A percentile compares a stretch with the other conserved stretches of the same genome.
These are phyloP conservation scores for Kodamaea sp. DNA, from an alignment of 1,139 yeast species.

Conservation along the genomic window DNA sequence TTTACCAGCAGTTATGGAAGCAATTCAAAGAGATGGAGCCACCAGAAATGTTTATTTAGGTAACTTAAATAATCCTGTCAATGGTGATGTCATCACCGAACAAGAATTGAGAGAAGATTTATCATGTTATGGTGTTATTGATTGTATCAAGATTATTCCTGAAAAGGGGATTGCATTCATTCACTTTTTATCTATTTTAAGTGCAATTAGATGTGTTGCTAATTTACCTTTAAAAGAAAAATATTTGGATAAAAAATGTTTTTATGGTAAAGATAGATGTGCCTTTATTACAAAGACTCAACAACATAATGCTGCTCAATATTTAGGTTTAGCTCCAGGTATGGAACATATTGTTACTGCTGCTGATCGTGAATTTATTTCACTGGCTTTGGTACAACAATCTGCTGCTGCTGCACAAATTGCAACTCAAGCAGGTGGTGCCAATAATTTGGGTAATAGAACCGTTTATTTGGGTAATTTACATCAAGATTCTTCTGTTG, in stretches of 20 bases:
- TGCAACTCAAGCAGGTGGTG: constrained; percentile 73
- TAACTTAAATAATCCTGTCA: constrained; percentile 50
- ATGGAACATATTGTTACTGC: constrained; percentile 80
- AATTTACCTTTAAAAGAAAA: constrained; percentile 52
- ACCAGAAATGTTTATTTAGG: constrained; percentile 89
- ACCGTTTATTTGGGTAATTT: constrained; percentile 88
- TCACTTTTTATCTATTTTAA: constrained; percentile 54
- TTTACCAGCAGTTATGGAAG: constrained; percentile 63
- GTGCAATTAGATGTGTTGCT: constrained; percentile 59
- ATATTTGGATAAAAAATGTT: constrained; percentile 54
- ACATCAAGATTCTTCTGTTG: constrained; percentile 80
- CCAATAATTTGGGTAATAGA: constrained; percentile 81
- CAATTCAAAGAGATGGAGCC: constrained; percentile 83
- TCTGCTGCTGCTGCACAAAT: constrained; percentile 70
- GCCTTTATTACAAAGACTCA: constrained; percentile 87
- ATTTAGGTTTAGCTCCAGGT: constrained; percentile 86
- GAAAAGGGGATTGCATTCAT: constrained; percentile 61
- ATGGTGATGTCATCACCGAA: constrained; percentile 52
- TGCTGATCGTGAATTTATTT: constrained; percentile 67
- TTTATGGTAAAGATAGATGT: constrained; percentile 63
- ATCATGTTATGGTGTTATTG: constrained; percentile 51
- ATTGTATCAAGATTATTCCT: constrained; percentile 53
- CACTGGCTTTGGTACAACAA: constrained; percentile 61
- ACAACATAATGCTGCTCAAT: constrained; percentile 96
- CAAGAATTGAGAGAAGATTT: constrained; percentile 52